phyloP scores from a whole-genome alignment of 2,329 filamentous ascomycete genomes.

The Nemania sp. region DNA sequence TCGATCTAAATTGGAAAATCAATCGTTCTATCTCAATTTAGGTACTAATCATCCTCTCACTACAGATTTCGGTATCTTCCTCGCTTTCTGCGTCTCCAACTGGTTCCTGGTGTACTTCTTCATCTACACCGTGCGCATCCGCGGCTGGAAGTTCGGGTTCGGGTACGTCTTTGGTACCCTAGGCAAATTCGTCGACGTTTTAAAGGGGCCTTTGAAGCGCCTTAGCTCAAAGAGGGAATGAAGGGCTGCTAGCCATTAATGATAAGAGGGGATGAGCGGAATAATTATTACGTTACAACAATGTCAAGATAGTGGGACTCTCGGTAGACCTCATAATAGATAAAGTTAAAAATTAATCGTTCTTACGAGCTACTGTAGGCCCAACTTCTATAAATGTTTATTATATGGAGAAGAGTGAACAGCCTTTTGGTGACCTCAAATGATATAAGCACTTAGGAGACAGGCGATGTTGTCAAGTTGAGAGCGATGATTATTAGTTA shows the following conservation, averaged over 20 bases:
- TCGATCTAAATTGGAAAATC: neutral
- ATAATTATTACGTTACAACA: neutral
- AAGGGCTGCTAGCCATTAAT: neutral
- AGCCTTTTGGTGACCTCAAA: too few species aligned
- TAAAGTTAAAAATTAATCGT: neutral
- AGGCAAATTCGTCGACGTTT: slow-evolving; percentile 45
- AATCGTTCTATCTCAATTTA: neutral
- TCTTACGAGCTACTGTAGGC: neutral
- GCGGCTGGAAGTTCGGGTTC: slow-evolving; percentile 77
- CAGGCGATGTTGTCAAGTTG: neutral
- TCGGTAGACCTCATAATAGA: neutral
- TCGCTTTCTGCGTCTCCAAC: slow-evolving; percentile 77
- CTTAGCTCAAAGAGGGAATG: slow-evolving; percentile 22
- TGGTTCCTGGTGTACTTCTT: slow-evolving; percentile 82
- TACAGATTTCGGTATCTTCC: slow-evolving; percentile 75
- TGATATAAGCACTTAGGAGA: neutral
- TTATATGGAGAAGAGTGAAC: neutral
- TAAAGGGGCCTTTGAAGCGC: slow-evolving; percentile 51
- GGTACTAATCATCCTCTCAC: slow-evolving; percentile 17
- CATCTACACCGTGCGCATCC: slow-evolving; percentile 78
- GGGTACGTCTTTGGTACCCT: slow-evolving; percentile 62
- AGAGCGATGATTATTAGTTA: slow-evolving; percentile 25
- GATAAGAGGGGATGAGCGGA: neutral
- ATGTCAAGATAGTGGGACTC: neutral
- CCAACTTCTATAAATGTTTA: neutral